phyloP scores from a whole-genome alignment of 2,329 filamentous ascomycete species.

The Venturia oleaginea region DNA sequence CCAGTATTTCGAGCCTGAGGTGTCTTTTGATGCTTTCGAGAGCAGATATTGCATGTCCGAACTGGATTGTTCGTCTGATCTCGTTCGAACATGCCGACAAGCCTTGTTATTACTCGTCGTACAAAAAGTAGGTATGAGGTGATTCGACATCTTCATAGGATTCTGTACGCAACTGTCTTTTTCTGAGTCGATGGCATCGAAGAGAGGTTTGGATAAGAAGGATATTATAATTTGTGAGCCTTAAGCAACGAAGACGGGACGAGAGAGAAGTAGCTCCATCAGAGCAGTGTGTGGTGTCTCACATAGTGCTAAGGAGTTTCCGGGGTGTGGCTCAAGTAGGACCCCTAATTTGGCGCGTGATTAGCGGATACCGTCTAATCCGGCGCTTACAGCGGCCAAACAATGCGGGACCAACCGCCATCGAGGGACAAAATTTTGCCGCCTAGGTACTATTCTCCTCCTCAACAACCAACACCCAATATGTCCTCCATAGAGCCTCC shows the following conservation, averaged over 20 bases:
- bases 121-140: too few species aligned
- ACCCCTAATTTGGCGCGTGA: background rate
- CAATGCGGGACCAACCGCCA: background rate
- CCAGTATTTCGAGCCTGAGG: too few species aligned
- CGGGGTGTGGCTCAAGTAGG: background rate
- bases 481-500: constrained; percentile 1
- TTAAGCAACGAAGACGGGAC: background rate
- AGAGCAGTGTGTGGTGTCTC: too few species aligned
- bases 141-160: too few species aligned
- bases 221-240: too few species aligned
- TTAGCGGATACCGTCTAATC: background rate
- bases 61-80: too few species aligned
- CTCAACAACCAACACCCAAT: background rate
- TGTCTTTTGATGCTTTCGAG: too few species aligned
- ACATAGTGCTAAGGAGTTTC: too few species aligned
- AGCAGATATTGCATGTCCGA: too few species aligned
- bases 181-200: background rate
- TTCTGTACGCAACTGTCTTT: too few species aligned
- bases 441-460: background rate
- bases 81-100: too few species aligned
- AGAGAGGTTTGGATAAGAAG: background rate
- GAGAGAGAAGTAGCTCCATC: background rate
- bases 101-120: too few species aligned
- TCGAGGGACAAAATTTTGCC: constrained; percentile 2
- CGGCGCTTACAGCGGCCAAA: background rate